Evolutionary conservation across 192 early-diverging fungal species (phyloP).

Genomic region (Helicostylum pulchrum): DNA sequence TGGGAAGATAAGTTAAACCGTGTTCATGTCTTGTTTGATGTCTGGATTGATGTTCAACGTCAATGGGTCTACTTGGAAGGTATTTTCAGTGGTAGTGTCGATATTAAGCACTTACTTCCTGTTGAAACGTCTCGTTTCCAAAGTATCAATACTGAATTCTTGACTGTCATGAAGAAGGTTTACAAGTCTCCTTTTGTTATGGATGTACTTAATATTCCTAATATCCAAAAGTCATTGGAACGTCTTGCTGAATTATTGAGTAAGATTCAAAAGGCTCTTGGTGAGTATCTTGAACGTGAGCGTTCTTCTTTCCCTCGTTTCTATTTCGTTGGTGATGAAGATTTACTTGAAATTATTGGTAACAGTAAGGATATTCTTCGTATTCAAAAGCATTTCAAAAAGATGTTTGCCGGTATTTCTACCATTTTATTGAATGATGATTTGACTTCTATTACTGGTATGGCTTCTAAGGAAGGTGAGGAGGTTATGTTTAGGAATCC

Average conservation of each 20-base stretch:
- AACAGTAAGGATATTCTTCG: constrained; percentile 93
- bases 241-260: constrained; percentile 86
- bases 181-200: constrained; percentile 97
- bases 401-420: constrained; percentile 98
- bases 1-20: constrained; percentile 99
- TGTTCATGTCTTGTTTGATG: constrained; percentile 94
- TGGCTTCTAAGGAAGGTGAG: constrained; percentile 94
- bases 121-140: constrained; percentile 95
- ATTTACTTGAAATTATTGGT: constrained; percentile 99
- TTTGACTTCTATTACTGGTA: constrained; percentile 64
- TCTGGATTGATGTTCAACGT: constrained; percentile 99
- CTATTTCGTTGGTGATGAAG: constrained; percentile 99
- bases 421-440: constrained; percentile 85
- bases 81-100: constrained; percentile 93
- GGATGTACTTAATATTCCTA: constrained; percentile 89
- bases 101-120: constrained; percentile 96
- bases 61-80: constrained; percentile 99
- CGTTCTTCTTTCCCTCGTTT: constrained; percentile 97
- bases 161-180: constrained; percentile 98
- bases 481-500: constrained; percentile 73
- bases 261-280: constrained; percentile 98
- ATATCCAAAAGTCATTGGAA: constrained; percentile 95
- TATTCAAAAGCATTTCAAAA: constrained; percentile 98
- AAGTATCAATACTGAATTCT: constrained; percentile 97
- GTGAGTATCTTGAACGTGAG: constrained; percentile 98